Evolutionary conservation across 352 stramenopile species (phyloP).

Genomic region (Pythium chondricola): DNA sequence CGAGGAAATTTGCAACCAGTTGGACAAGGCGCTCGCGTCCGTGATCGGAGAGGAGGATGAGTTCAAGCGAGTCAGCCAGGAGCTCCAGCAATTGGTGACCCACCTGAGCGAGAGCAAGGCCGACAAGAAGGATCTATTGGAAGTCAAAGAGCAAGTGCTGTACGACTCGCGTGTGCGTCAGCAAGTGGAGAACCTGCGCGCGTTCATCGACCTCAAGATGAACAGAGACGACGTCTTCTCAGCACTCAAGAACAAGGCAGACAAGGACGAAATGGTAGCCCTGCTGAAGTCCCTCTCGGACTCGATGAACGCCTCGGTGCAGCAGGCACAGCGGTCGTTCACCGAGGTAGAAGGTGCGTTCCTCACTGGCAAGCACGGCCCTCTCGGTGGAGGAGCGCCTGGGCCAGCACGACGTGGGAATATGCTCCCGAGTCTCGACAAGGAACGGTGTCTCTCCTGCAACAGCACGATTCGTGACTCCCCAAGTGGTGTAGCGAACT

Average conservation of each 20-base stretch:
- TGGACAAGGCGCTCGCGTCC: constrained; percentile 82
- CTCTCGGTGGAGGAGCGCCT: constrained; percentile 7
- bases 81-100: constrained; percentile 78
- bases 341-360: constrained; percentile 65
- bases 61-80: constrained; percentile 80
- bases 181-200: constrained; percentile 79
- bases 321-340: constrained; percentile 54
- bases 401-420: constrained; percentile 34
- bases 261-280: constrained; percentile 81
- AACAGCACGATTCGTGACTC: constrained; percentile 62
- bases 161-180: constrained; percentile 83
- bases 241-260: constrained; percentile 77
- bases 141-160: constrained; percentile 83
- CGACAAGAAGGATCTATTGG: constrained; percentile 79
- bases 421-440: constrained; percentile 67
- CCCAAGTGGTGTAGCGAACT: constrained; percentile 7
- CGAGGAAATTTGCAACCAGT: constrained; percentile 89
- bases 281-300: constrained; percentile 77
- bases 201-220: constrained; percentile 88
- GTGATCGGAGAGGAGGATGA: constrained; percentile 86
- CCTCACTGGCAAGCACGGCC: constrained; percentile 62
- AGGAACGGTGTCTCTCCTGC: constrained; percentile 71
- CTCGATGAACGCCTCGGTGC: constrained; percentile 77
- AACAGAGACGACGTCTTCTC: constrained; percentile 82
- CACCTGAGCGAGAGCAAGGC: constrained; percentile 77